Evolutionary conservation across 345 rosid genomes (phyloP), one percentile per base, ranked within the genome.

Genomic region (Eutrema yunnanense): DNA sequence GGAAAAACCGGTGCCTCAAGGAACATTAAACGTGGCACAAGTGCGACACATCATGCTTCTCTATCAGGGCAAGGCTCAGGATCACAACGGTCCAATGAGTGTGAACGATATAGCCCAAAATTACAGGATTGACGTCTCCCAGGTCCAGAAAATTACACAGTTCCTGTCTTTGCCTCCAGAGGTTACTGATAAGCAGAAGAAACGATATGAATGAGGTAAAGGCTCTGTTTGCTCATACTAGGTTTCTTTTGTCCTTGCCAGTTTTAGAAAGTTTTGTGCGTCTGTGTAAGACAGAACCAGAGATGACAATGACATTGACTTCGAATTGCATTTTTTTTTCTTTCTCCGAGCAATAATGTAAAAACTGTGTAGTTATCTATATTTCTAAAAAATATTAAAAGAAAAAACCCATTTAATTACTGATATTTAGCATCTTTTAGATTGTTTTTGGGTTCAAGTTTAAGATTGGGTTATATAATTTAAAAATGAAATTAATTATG

Each of bases 21-120:
- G 96, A 49, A 92, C 94, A 19, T 72, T 95, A 46, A 86, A 86
- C 40, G 85, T 86, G 57, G 89, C 85, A 30, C 98, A 92, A 84
- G 74, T 92, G 59, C 88, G 87, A 51, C 89, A 85, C 47, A 82
- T 92, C 74, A 81, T 92, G 81, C 90, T 84, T 61, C 82, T 92
- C 54, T 80, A 82, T 75, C 88, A 86, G 70, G 99, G 99, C 58
- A 92, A 88, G 73, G 87, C 94, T 10, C 91, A 82, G 37, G 96
- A 83, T 79, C 90, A 85, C 11, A 34, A 64, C 0, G 88, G 92
- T 11, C 84, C 87, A 2, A 86, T 92, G 90, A 84, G 85, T 71
- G 71, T 78, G 36, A 76, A 75, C 6, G 87, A 83, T 75, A 92
- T 95, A 34, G 96, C 99, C 0, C 74, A 80, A 50, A 90, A 80